phyloP scores from a whole-genome alignment of 305 asterid genomes.

The Solanum hybrid region DNA sequence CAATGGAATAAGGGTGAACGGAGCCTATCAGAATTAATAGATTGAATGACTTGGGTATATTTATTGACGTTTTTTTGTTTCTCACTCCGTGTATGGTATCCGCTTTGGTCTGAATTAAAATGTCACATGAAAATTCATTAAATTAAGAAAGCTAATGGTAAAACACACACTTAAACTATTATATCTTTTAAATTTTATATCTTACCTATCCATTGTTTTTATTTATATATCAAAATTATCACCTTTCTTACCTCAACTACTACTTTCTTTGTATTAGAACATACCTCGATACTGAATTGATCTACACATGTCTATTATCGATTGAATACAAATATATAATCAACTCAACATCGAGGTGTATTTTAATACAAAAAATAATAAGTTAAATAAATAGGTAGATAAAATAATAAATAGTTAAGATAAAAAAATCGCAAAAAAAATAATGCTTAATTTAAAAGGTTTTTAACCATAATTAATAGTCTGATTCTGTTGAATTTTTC shows the following conservation, averaged over 20 bases:
- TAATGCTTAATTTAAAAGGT: not conserved
- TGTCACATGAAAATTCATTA: not conserved
- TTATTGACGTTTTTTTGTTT: not conserved
- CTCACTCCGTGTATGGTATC: not conserved
- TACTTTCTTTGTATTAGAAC: not conserved
- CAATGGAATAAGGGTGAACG: not conserved
- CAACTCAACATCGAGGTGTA: not conserved
- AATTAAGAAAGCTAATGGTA: not conserved
- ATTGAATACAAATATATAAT: not conserved
- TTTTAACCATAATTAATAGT: not conserved
- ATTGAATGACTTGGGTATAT: not conserved
- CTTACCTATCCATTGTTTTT: too few species aligned
- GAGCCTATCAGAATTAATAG: not conserved
- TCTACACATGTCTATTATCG: too few species aligned
- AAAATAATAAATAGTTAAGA: not conserved
- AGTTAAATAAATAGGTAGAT: not conserved
- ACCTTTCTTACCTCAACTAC: not conserved
- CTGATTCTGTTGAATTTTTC: not conserved
- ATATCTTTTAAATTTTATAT: not conserved
- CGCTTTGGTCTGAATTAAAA: too few species aligned
- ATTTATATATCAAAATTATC: not conserved
- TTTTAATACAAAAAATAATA: not conserved
- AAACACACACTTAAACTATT: not conserved
- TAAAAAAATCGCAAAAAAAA: accelerated
- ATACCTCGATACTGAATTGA: not conserved